phyloP scores from a whole-genome alignment of 176 grass and related monocot genomes.

The Oryza glaberrima region DNA sequence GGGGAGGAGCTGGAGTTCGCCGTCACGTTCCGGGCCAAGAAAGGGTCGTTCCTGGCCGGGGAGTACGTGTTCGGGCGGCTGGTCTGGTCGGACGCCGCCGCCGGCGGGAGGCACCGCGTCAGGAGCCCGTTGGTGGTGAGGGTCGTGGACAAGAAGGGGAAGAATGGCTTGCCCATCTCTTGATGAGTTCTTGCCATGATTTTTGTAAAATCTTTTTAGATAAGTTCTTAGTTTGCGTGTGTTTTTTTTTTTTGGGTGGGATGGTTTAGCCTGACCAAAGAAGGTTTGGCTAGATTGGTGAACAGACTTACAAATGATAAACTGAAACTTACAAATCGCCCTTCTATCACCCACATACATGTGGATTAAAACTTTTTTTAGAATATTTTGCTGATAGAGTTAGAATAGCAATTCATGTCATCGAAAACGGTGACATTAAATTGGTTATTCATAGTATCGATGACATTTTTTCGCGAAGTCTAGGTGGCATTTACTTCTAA shows the following conservation, averaged over 20 bases:
- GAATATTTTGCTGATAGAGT: too few species aligned
- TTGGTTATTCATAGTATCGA: too few species aligned
- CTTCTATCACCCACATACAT: too few species aligned
- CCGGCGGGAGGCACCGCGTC: conserved; percentile 59
- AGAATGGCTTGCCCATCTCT: neutral
- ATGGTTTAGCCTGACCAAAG: conserved; percentile 26
- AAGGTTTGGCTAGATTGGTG: conserved; percentile 12
- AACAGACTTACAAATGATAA: neutral
- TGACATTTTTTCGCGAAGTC: too few species aligned
- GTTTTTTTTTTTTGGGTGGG: neutral
- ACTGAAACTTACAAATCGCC: neutral
- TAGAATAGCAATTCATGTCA: too few species aligned
- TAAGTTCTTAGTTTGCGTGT: neutral
- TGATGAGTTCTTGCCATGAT: conserved; percentile 1
- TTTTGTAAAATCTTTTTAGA: neutral
- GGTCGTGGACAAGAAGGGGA: conserved; percentile 21
- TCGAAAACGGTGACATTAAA: too few species aligned
- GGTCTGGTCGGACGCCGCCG: conserved; percentile 67
- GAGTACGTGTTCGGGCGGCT: conserved; percentile 77
- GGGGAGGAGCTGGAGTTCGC: conserved; percentile 62
- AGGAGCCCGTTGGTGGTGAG: conserved; percentile 72
- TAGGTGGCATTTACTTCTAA: too few species aligned
- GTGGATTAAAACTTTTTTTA: too few species aligned
- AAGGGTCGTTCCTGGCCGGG: conserved; percentile 24
- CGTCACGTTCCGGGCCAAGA: conserved; percentile 61